Evolutionary conservation across 2,329 filamentous ascomycete genomes (phyloP), one percentile per base, ranked within the genome.

Genomic region (Xylaria sp.): DNA sequence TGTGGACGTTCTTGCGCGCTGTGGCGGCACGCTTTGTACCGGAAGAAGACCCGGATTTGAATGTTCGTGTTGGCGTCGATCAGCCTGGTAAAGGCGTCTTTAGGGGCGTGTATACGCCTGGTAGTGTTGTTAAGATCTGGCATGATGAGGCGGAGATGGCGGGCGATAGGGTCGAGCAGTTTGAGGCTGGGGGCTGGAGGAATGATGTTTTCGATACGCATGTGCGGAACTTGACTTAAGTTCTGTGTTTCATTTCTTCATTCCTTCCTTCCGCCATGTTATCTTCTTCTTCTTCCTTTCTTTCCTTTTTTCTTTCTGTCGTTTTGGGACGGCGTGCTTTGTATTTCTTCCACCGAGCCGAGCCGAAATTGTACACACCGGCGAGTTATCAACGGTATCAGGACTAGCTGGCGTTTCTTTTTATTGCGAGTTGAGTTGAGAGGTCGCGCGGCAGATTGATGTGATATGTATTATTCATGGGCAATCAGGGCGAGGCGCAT

Each of bases 61-160:
- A 95, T 67, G 83, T 89, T 1, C 81, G 91, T 2, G 80, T 96
- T 15, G 92, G 92, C 1, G 79, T 96, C 9, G 84, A 85, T 23
- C 73, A 79, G 67, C 81, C 82, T 6, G 82, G 82, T 2, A 60
- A 69, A 3, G 84, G 84, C 11, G 79, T 94, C 0, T 98, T 98
- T 80, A 87, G 88, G 69, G 92, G 90, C 3, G 85, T 92, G 1
- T 97, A 97, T 78, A 89, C 94, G 0, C 94, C 94, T 0, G 94
- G 92, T 0, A 97, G 93, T 75, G 80, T 97, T 25, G 91, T 95
- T 54, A 93, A 91, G 78, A 77, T 96, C n/a, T 97, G 92, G 92
- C 87, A 94, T 68, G 89, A 93, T 67, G 90, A 96, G 77, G 92
- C 87, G 0, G 78, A 81, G 21, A 81, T 83, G 64, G 92, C 92